phyloP scores from a whole-genome alignment of 805 yeast species.

The Wickerhamiella occidentalis region DNA sequence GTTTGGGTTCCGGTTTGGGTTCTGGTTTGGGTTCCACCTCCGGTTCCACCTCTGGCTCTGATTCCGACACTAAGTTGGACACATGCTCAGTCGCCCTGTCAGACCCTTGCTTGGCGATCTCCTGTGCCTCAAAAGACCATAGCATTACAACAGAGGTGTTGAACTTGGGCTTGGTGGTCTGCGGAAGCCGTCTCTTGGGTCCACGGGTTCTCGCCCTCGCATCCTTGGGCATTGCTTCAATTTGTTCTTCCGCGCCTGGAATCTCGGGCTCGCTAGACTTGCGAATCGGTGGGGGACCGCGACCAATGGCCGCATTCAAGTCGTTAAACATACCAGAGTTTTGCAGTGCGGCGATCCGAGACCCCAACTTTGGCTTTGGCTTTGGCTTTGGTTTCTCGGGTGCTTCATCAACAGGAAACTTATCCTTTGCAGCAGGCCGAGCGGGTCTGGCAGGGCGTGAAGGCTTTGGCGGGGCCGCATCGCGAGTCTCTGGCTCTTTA shows the following conservation, averaged over 20 bases:
- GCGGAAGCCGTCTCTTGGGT: slow-evolving; percentile 26
- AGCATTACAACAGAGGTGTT: slow-evolving; percentile 15
- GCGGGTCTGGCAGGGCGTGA: slow-evolving; percentile 5
- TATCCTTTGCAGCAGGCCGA: slow-evolving; percentile 5
- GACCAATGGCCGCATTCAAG: slow-evolving; percentile 20
- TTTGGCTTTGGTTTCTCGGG: slow-evolving; percentile 7
- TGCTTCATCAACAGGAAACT: slow-evolving; percentile 6
- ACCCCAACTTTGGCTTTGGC: slow-evolving; percentile 18
- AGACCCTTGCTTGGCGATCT: no score
- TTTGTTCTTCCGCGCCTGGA: slow-evolving; percentile 11
- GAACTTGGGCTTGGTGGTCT: slow-evolving; percentile 21
- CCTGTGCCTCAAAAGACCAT: slow-evolving; percentile 13
- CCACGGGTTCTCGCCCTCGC: slow-evolving; percentile 24
- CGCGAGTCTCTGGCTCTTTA: not conserved
- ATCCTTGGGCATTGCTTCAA: slow-evolving; percentile 8
- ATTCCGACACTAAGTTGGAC: no score
- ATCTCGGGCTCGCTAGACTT: slow-evolving; percentile 16
- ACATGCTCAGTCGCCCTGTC: no score
- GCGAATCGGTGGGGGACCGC: slow-evolving; percentile 19
- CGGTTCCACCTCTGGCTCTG: no score
- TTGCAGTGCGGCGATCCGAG: slow-evolving; percentile 16
- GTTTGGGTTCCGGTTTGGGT: no score
- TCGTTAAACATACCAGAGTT: slow-evolving; percentile 18
- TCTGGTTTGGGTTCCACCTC: no score
- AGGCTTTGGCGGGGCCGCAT: not conserved